These are phyloP conservation scores for Russula griseocarnosa DNA, from an alignment of 768 basidiomycete species.

Conservation along the genomic window DNA sequence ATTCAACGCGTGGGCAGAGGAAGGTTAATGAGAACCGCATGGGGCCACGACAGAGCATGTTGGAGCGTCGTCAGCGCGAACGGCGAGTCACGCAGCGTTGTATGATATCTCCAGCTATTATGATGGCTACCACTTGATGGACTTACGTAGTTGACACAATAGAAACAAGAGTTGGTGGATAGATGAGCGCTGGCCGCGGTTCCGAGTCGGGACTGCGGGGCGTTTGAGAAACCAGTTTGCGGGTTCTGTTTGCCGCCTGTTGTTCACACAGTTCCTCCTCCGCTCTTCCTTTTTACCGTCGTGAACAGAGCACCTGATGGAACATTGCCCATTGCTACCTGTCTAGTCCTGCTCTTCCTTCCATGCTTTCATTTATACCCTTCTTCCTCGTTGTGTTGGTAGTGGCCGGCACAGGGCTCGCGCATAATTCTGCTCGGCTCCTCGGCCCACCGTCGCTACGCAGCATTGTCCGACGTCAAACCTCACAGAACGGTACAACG, in stretches of 20 bases:
- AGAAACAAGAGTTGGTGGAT: no score
- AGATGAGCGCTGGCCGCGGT: no score
- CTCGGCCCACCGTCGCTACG: constrained; percentile 10
- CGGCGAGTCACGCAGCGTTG: no score
- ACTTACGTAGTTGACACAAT: neutral
- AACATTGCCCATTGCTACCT: constrained; percentile 8
- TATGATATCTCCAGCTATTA: no score
- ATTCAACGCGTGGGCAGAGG: no score
- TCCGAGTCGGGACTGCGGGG: no score
- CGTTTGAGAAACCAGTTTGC: neutral
- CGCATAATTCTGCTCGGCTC: neutral
- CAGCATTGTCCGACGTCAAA: constrained; percentile 21
- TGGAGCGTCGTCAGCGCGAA: no score
- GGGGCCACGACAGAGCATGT: no score
- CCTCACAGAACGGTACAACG: constrained; percentile 10
- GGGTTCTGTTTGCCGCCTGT: neutral
- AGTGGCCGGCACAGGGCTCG: constrained; percentile 12
- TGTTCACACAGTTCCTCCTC: neutral
- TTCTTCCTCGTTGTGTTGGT: constrained; percentile 19
- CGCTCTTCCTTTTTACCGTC: neutral
- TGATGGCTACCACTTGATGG: no score
- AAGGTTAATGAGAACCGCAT: no score
- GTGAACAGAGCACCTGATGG: neutral
- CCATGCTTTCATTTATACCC: neutral
- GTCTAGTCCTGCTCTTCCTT: neutral